A percentile compares a stretch with the other conserved stretches of the same genome.
Conservation (phyloP, 139 green algal species). For the Micromonas commoda region DNA sequence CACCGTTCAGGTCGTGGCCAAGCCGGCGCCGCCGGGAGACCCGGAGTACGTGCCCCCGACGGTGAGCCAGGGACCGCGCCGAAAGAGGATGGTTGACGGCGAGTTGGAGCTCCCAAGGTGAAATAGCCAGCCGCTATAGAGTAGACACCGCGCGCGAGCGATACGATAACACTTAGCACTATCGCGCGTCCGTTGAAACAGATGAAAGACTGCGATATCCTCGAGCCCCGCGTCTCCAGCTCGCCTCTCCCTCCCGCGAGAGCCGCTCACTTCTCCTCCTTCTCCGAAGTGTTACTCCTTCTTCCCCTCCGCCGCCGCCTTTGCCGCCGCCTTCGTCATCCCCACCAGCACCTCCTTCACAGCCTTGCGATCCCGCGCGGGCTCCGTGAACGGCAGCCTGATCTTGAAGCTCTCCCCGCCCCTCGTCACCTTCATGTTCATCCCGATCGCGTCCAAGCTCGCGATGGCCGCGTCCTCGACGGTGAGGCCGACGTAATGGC, state of each 20-base stretch:
- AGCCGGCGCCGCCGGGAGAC: too few species aligned
- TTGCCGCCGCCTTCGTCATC: constrained; percentile 20
- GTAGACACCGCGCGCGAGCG: too few species aligned
- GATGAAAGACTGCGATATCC: too few species aligned
- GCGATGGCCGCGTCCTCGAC: background rate
- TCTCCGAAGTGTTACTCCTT: background rate
- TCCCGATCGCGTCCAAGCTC: background rate
- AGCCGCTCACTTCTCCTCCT: background rate
- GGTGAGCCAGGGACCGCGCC: too few species aligned
- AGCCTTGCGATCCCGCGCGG: background rate
- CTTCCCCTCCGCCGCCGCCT: background rate
- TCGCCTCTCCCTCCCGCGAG: background rate
- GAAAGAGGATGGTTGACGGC: too few species aligned
- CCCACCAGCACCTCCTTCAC: constrained; percentile 22
- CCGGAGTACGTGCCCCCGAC: too few species aligned
- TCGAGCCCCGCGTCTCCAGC: too few species aligned
- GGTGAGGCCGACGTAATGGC: background rate
- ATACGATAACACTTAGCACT: too few species aligned
- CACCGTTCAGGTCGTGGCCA: too few species aligned
- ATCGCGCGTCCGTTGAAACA: too few species aligned
- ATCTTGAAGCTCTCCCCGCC: background rate
- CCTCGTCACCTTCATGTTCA: background rate
- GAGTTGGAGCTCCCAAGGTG: too few species aligned
- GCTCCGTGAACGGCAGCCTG: background rate
- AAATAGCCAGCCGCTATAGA: too few species aligned